A percentile compares a stretch with the other conserved stretches of the same genome.
Evolutionary conservation across 176 grass and related monocot genomes (phyloP).

Genomic region (Triticum dicoccoides): DNA sequence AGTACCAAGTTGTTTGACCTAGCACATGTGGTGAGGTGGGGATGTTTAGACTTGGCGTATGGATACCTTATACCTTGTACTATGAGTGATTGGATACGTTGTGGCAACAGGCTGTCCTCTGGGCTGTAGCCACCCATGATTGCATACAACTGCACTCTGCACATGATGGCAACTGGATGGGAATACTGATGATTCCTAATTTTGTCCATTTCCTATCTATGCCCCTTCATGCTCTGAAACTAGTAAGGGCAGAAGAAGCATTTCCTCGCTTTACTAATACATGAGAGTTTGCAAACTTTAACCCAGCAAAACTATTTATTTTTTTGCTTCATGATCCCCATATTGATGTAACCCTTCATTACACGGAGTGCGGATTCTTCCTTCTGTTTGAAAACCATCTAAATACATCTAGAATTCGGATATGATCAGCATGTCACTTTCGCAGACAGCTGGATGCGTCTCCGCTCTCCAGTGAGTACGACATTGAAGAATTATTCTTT

Average conservation of each 20-base stretch:
- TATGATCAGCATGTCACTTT: slow-evolving; percentile 21
- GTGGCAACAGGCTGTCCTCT: slow-evolving; percentile 11
- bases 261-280: not conserved
- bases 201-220: slow-evolving; percentile 3
- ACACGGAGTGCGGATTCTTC: not conserved
- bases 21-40: not conserved
- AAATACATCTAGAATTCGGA: not conserved
- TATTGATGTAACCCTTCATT: not conserved
- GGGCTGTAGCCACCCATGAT: not conserved
- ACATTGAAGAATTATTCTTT: not conserved
- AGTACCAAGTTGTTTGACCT: not conserved
- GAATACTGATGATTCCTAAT: not conserved
- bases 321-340: not conserved
- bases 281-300: not conserved
- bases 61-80: not conserved
- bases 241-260: no score
- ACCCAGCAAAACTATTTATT: not conserved
- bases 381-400: not conserved
- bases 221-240: not conserved
- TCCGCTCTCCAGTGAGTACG: not conserved
- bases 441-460: not conserved
- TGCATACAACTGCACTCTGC: not conserved
- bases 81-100: not conserved
- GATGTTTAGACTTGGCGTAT: not conserved
- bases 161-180: not conserved